Base-by-base conservation (phyloP, 2,329 filamentous ascomycete genomes). In the Trichophyton benhamiae region DNA sequence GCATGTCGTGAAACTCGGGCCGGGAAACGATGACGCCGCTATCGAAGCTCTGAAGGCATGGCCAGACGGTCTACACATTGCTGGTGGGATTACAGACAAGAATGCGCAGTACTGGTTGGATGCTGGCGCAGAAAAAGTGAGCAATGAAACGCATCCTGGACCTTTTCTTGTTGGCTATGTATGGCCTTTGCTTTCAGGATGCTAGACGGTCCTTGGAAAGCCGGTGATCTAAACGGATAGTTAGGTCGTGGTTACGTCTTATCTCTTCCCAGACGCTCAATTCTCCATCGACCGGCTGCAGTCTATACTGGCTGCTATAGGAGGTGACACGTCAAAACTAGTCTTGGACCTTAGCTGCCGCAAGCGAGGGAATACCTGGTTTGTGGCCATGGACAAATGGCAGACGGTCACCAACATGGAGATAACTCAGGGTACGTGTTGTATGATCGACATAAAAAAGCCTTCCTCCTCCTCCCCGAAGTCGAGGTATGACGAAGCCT, bases 381-480 rank as follows among this genome's bases (percentile, higher is more conserved):
- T 88, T 69, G 94, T 99, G n/a, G 92, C 94, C 61, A 99, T 95
- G 87, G 89, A 99, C 75, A 95, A 95, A 74, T 99, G 94, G 94
- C 94, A 97, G 79, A 96, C 90, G 1, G 87, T 97, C 61, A 97
- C 94, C 1, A 89, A 96, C 69, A 95, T 96, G 85, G 90, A 96
- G 72, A 85, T 99, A 66, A 92, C 87, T 65, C 80, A 88, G 80
- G 88, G 92, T 91, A 76, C 61, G 75, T 46, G 42, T 30, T 49
- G 75, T 46, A 17, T 49, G 36, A 9, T 36, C 53, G 25, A 17
- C 41, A 60, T 15, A 27, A 11, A 20, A 13, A 25, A 33, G 13
- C 3, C 60, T 5, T 15, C 57, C 22, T 38, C 58, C 17, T 57
- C 61, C 20, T 15, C 7, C 36, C 41, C 44, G 9, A 20, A 11